Base-by-base conservation (phyloP, 495 filamentous ascomycete species). In the Platismatia glauca region DNA sequence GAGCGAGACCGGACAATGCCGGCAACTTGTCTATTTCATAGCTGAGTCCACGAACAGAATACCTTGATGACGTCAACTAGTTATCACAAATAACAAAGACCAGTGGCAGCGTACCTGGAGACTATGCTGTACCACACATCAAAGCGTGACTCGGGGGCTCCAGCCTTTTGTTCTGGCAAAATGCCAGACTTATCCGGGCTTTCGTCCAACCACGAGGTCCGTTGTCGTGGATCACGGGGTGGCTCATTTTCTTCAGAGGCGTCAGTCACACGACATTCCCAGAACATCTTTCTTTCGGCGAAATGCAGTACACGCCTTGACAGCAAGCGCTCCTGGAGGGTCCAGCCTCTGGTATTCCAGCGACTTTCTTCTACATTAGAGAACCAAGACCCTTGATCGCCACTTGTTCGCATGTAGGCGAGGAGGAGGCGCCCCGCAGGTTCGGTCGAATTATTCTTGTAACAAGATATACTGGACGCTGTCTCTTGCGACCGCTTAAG, bases 301-400 rank as follows among this genome's bases (percentile, higher is more conserved):
- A 74, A 76, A 52, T 71, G 37, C 4, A 77, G 56, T 4, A 67
- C 44, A 8, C 75, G 66, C 27, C 64, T 66, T 27, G 74, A 74
- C 7, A 76, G 48, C 3, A 76, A 57, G 16, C 67, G 67, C 56
- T 77, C 76, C 59, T 78, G 74, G 55, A 72, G 76, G n/a, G 73
- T 75, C 73, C 73, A 75, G 9, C 62, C 73, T 7, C 73, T 57
- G 2, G 60, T 69, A 57, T 73, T 68, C 73, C 73, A 75, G 20
- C 43, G 43, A 24, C 2, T 1, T 22, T 6, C 13, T 22, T 46
- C 43, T 22, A 46, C 11, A 24, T 24, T 46, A 11, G 8, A 9
- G 1, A 24, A 22, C 43, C 43, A 46, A 46, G 43, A 46, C 8
- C 43, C 43, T 24, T 24, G 43, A 24, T 46, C n/a, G n/a, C 43